Evolutionary conservation across 352 stramenopile species (phyloP).

Genomic region (Elongisporangium prolatum): DNA sequence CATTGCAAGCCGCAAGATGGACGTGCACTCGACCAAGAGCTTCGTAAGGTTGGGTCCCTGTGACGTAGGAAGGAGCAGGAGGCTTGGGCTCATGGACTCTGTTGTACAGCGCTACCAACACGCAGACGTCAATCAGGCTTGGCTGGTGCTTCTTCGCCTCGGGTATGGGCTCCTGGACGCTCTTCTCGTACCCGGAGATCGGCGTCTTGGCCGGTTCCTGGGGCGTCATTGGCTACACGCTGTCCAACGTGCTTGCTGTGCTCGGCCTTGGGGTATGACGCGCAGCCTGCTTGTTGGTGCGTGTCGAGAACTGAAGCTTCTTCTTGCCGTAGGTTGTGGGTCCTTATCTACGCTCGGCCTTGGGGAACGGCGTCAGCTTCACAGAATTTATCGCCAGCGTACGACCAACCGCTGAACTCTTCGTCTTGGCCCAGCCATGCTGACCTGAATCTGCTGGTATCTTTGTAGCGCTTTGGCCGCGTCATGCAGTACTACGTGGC

Average conservation of each 20-base stretch:
- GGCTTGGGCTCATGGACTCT: background rate
- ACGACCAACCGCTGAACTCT: conserved; percentile 3
- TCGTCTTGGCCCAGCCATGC: background rate
- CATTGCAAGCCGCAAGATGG: conserved; percentile 43
- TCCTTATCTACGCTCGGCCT: conserved; percentile 46
- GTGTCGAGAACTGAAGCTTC: background rate
- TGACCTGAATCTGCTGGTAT: background rate
- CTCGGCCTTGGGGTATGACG: conserved; percentile 35
- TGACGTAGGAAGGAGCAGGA: background rate
- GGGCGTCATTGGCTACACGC: conserved; percentile 73
- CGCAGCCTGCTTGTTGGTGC: background rate
- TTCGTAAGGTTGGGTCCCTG: conserved; percentile 47
- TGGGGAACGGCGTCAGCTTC: conserved; percentile 70
- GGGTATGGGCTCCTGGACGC: conserved; percentile 68
- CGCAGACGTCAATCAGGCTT: conserved; percentile 40
- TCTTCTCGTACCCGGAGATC: conserved; percentile 77
- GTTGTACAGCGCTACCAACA: conserved; percentile 56
- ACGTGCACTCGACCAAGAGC: conserved; percentile 48
- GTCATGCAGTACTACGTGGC: conserved; percentile 64
- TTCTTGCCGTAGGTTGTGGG: conserved; percentile 26
- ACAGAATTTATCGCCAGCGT: conserved; percentile 59
- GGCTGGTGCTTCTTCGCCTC: conserved; percentile 81
- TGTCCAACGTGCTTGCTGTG: conserved; percentile 58
- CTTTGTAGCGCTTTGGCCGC: conserved; percentile 48
- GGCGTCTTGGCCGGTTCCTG: conserved; percentile 63